A percentile compares a stretch with the other conserved stretches of the same genome.
These are phyloP conservation scores for Coemansia sp. DNA, from an alignment of 192 early-diverging fungal genomes.

Conservation along the genomic window DNA sequence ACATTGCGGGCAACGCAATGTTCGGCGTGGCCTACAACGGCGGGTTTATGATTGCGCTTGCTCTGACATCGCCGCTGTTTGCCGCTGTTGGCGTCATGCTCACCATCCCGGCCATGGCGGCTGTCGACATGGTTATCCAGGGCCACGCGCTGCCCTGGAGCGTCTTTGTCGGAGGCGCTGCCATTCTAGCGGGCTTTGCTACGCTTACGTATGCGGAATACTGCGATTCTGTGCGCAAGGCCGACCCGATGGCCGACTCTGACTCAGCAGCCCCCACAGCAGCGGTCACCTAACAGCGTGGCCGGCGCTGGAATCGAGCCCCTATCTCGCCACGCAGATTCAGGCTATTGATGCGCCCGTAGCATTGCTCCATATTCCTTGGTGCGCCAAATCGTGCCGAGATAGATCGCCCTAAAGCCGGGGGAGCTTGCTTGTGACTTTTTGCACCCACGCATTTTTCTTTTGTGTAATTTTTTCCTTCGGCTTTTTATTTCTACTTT, in stretches of 20 bases:
- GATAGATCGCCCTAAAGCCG: neutral
- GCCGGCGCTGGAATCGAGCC: neutral
- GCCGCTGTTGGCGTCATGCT: slow-evolving; percentile 80
- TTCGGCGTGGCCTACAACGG: slow-evolving; percentile 76
- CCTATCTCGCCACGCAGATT: neutral
- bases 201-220: slow-evolving; percentile 52
- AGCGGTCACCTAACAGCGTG: neutral
- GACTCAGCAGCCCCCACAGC: neutral
- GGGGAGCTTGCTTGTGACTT: neutral
- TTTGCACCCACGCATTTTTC: neutral
- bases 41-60: slow-evolving; percentile 74
- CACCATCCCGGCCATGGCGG: slow-evolving; percentile 71
- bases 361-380: no score
- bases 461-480: no score
- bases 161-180: slow-evolving; percentile 54
- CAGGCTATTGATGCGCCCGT: no score
- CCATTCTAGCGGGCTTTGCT: slow-evolving; percentile 58
- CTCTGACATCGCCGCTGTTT: slow-evolving; percentile 67
- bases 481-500: neutral
- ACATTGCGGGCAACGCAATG: slow-evolving; percentile 64
- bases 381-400: neutral
- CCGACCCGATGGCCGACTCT: neutral
- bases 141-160: slow-evolving; percentile 55
- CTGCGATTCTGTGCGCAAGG: slow-evolving; percentile 36
- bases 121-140: slow-evolving; percentile 56